Conservation (phyloP, 306 rosid species). For the Dalbergia cultrata region DNA sequence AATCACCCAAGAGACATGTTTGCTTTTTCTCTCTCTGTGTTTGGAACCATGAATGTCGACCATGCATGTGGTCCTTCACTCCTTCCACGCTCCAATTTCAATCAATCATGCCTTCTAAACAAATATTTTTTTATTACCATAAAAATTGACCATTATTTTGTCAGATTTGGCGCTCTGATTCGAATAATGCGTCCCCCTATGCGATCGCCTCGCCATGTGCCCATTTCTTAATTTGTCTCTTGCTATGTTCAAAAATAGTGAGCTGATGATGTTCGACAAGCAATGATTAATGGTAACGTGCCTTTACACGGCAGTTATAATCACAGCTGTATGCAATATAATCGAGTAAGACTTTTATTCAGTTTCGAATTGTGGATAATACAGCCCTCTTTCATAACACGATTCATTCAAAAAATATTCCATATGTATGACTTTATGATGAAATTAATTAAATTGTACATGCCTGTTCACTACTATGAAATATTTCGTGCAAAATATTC, state of each 20-base stretch:
- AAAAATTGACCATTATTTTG: background rate
- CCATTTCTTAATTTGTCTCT: background rate
- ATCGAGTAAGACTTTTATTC: background rate
- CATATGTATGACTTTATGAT: background rate
- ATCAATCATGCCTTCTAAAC: background rate
- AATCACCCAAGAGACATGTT: background rate
- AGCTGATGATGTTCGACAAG: background rate
- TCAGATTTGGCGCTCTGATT: background rate
- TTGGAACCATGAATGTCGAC: no score
- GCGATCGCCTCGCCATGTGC: background rate
- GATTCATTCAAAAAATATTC: background rate
- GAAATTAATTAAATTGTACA: no score
- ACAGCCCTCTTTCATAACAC: background rate
- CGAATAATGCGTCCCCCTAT: background rate
- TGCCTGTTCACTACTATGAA: no score
- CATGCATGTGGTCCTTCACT: slow-evolving; percentile 4
- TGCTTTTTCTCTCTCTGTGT: background rate
- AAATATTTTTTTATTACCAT: background rate
- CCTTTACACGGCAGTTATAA: background rate
- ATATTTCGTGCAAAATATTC: no score
- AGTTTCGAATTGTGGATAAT: background rate
- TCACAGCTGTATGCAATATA: slow-evolving; percentile 30
- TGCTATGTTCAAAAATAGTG: background rate
- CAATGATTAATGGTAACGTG: background rate
- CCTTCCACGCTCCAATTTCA: slow-evolving; percentile 5